Evolutionary conservation across 2,329 filamentous ascomycete genomes (phyloP).

Genomic region (Bipolaris gigantea): DNA sequence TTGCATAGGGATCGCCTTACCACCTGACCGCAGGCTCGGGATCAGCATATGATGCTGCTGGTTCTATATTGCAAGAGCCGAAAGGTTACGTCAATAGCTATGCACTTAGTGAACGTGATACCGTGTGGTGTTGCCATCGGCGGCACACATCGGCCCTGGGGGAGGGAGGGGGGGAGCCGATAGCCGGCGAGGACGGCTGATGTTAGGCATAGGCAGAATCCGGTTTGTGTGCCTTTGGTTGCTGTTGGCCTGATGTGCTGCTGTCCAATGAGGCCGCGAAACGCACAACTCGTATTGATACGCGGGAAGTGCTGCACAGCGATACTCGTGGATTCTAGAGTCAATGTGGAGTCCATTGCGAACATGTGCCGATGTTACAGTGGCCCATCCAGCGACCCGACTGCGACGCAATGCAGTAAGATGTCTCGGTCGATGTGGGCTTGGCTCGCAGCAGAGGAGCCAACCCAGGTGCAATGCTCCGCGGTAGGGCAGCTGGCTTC

Average conservation of each 20-base stretch:
- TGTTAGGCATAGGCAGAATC: slow-evolving; percentile 3
- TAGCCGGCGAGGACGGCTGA: background rate
- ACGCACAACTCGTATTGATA: slow-evolving; percentile 7
- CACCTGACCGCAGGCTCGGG: background rate
- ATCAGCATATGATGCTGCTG: slow-evolving; percentile 1
- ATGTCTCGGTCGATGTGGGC: slow-evolving; percentile 17
- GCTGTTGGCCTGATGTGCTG: background rate
- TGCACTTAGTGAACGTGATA: slow-evolving; percentile 14
- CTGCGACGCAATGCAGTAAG: slow-evolving; percentile 10
- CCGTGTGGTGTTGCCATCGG: slow-evolving; percentile 9
- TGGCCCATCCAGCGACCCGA: slow-evolving; percentile 9
- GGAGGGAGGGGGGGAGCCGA: background rate
- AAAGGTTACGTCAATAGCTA: background rate
- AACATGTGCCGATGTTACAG: slow-evolving; percentile 7
- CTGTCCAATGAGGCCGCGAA: slow-evolving; percentile 10
- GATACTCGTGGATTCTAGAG: slow-evolving; percentile 7
- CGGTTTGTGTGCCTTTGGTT: slow-evolving; percentile 1
- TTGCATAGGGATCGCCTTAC: slow-evolving; percentile 5
- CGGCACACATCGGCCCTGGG: background rate
- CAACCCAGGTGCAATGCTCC: slow-evolving; percentile 2
- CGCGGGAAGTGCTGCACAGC: background rate
- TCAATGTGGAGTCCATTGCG: slow-evolving; percentile 6
- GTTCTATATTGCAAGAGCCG: slow-evolving; percentile 5
- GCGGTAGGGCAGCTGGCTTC: slow-evolving; percentile 4
- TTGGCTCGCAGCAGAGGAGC: slow-evolving; percentile 4